Base-by-base conservation (phyloP, 495 filamentous ascomycete species). In the Talaromyces nanjingensis region DNA sequence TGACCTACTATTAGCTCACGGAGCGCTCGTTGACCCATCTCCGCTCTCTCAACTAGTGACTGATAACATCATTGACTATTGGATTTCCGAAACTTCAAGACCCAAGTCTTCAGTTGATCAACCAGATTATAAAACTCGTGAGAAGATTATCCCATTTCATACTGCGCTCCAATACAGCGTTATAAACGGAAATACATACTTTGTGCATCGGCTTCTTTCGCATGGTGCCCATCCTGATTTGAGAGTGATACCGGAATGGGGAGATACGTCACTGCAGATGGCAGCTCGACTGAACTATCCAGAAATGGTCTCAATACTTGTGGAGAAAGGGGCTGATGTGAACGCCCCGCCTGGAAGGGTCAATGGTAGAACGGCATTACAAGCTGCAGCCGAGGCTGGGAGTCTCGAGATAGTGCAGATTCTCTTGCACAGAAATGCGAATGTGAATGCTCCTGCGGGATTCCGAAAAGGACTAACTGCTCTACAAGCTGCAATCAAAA, bases 151-250 rank as follows among this genome's bases (percentile, higher is more conserved):
- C 25, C 1, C 9, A 4, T 25, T 9, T 18, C 18, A n/a, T 24
- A 53, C 49, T 7, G 49, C 20, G 6, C 18, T 53, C 31, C 59
- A 69, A 57, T 54, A 64, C 56, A 53, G 22, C 33, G 33, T 34
- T 9, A 3, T 9, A 2, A 60, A 22, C 18, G 55, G 65, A 31
- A 63, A 68, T 33, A 2, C 49, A 0, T 16, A 39, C 9, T 39
- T 68, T 27, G 65, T 65, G 16, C 53, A 33, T 7, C 61, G 61
- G 2, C 59, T 70, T 20, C 66, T 70, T 0, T 33, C 11, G 8
- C 22, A 65, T 20, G 66, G 66, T 2, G 66, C 63, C n/a, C 27
- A 67, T 56, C 53, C 31, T 33, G 57, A 60, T 52, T 64, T 6
- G 37, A 20, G 60, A 65, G 20, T 33, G 1, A 16, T 1, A 8